Evolutionary conservation across 805 yeast genomes (phyloP).

Genomic region (Saturnispora diversa): DNA sequence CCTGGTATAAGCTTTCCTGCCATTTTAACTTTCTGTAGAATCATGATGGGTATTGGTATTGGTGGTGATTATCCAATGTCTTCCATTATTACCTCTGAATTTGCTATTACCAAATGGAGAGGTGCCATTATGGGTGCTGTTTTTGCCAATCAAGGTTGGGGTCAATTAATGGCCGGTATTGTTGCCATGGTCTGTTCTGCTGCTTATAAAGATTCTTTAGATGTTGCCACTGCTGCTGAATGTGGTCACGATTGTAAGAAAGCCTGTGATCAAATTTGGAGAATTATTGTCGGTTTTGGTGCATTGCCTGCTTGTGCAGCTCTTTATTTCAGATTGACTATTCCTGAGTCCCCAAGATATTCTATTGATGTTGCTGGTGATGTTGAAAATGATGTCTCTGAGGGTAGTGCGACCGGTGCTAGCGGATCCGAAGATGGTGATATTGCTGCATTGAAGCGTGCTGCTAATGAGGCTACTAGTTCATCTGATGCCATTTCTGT

Average conservation of each 20-base stretch:
- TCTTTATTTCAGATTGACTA: conserved; percentile 84
- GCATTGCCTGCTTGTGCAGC: conserved; percentile 82
- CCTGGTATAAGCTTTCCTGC: conserved; percentile 71
- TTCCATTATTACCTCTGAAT: conserved; percentile 88
- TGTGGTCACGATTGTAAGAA: conserved; percentile 62
- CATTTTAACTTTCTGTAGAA: conserved; percentile 68
- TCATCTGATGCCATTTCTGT: conserved; percentile 16
- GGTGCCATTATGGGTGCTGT: conserved; percentile 97
- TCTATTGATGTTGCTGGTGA: conserved; percentile 63
- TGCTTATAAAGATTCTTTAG: conserved; percentile 60
- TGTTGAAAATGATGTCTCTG: conserved; percentile 47
- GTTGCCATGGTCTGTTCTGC: conserved; percentile 70
- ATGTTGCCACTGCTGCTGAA: conserved; percentile 46
- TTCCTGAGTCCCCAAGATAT: conserved; percentile 92
- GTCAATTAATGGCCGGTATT: conserved; percentile 82
- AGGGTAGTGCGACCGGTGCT: conserved; percentile 40
- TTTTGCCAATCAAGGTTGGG: conserved; percentile 95
- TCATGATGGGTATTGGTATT: conserved; percentile 89
- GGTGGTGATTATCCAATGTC: conserved; percentile 96
- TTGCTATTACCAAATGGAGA: conserved; percentile 92
- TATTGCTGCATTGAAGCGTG: conserved; percentile 33
- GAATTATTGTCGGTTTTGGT: conserved; percentile 83
- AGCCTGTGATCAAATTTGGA: conserved; percentile 93
- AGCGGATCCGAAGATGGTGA: conserved; percentile 42
- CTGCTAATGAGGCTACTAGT: conserved; percentile 13